Evolutionary conservation across 768 basidiomycete species (phyloP).

Genomic region (Imleria badia): DNA sequence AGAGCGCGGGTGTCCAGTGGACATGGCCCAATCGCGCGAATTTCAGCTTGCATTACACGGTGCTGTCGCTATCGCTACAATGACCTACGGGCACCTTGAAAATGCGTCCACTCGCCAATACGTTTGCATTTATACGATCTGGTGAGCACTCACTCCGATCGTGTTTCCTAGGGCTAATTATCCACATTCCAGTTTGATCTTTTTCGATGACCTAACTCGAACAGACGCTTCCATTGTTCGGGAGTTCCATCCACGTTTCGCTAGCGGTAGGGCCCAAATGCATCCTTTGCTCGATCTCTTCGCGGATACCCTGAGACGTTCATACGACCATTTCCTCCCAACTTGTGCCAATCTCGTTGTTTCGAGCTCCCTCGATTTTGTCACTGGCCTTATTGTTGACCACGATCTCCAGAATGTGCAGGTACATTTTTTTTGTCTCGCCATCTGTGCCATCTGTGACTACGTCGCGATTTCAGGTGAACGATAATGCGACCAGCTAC

Average conservation of each 20-base stretch:
- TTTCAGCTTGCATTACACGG: slow-evolving; percentile 3
- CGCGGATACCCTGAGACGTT: not conserved
- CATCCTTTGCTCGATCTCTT: slow-evolving; percentile 4
- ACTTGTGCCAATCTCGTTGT: slow-evolving; percentile 3
- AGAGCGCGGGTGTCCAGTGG: not conserved
- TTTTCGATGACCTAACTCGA: slow-evolving; percentile 7
- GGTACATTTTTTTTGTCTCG: not conserved
- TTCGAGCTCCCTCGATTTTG: slow-evolving; percentile 4
- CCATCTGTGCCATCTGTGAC: not conserved
- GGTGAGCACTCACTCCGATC: not conserved
- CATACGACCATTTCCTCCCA: slow-evolving; percentile 2
- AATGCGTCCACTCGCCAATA: not conserved
- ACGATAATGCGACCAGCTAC: not conserved
- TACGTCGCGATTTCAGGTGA: not conserved
- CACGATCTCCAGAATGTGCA: not conserved
- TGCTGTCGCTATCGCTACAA: slow-evolving; percentile 1
- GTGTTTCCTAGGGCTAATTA: not conserved
- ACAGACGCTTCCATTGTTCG: not conserved
- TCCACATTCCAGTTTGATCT: not conserved
- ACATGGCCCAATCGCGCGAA: not conserved
- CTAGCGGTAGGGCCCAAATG: not conserved
- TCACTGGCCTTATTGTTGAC: slow-evolving; percentile 1
- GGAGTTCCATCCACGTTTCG: slow-evolving; percentile 6
- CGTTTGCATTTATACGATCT: slow-evolving; percentile 4
- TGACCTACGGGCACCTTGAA: slow-evolving; percentile 1